Evolutionary conservation across 768 basidiomycete species (phyloP).

Genomic region (Leucosporidium yakuticum): DNA sequence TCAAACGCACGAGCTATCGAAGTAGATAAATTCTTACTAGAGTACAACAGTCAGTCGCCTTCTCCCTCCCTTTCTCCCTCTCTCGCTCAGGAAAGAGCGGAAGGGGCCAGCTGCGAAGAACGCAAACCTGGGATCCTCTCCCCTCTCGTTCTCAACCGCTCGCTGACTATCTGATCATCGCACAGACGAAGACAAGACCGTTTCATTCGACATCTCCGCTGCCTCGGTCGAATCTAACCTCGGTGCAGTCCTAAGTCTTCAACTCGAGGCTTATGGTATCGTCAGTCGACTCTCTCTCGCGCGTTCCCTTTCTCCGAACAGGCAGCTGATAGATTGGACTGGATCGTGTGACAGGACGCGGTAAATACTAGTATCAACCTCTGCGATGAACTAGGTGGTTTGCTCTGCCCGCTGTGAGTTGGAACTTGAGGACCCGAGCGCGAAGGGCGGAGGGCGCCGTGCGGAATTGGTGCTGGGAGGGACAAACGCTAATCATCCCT

Average conservation of each 20-base stretch:
- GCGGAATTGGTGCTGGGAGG: not conserved
- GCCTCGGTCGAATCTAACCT: slow-evolving; percentile 62
- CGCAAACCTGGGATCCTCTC: not conserved
- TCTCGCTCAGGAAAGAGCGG: not conserved
- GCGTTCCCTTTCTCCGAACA: not conserved
- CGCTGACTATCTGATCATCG: not conserved
- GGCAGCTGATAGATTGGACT: not conserved
- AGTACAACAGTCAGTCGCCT: slow-evolving; percentile 12
- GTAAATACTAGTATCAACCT: slow-evolving; percentile 81
- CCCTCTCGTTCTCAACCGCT: not conserved
- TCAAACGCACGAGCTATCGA: slow-evolving; percentile 12
- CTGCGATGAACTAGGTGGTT: slow-evolving; percentile 68
- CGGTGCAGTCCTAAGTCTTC: slow-evolving; percentile 68
- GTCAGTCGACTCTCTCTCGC: not conserved
- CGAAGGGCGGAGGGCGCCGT: not conserved
- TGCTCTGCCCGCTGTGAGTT: slow-evolving; percentile 62
- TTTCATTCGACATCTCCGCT: slow-evolving; percentile 77
- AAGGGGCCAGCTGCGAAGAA: not conserved
- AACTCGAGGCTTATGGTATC: slow-evolving; percentile 83
- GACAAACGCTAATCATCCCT: not conserved
- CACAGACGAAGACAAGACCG: slow-evolving; percentile 40
- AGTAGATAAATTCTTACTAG: slow-evolving; percentile 26
- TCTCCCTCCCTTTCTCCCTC: slow-evolving; percentile 19
- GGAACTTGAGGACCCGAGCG: not conserved
- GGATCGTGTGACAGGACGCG: slow-evolving; percentile 48